Conservation (phyloP, 1,284 basidiomycete genomes). For the Irpex sp. region DNA sequence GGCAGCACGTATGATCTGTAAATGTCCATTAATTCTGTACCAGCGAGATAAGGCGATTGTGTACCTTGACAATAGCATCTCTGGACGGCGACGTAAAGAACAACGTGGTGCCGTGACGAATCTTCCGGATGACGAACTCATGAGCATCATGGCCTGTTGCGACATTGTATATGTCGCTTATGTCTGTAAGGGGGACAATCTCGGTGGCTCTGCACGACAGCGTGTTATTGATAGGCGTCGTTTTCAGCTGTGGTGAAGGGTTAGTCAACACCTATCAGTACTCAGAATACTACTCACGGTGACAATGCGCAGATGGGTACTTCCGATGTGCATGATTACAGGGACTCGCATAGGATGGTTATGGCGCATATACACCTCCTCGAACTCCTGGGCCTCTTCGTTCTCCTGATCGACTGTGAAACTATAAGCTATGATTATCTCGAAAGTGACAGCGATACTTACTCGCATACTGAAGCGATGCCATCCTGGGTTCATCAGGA, state of each 20-base stretch:
- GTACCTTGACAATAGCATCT: conserved; percentile 74
- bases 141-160: conserved; percentile 70
- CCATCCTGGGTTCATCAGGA: conserved; percentile 40
- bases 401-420: conserved; percentile 53
- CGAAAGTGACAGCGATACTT: conserved; percentile 8
- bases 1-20: conserved; percentile 61
- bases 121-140: conserved; percentile 78
- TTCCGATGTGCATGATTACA: conserved; percentile 57
- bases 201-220: conserved; percentile 74
- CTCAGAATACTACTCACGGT: conserved; percentile 44
- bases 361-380: conserved; percentile 61
- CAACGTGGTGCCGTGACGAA: conserved; percentile 62
- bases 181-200: conserved; percentile 72
- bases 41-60: not conserved
- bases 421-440: conserved; percentile 5
- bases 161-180: conserved; percentile 84
- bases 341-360: conserved; percentile 58
- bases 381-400: conserved; percentile 49
- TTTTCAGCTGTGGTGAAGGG: conserved; percentile 46
- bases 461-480: conserved; percentile 55
- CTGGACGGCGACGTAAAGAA: conserved; percentile 68
- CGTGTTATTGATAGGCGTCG: conserved; percentile 56
- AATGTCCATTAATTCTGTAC: not conserved
- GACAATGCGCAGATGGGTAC: conserved; percentile 65
- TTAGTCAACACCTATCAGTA: not conserved